Base-by-base conservation (phyloP, 2,329 filamentous ascomycete genomes). In the Acarospora socialis region DNA sequence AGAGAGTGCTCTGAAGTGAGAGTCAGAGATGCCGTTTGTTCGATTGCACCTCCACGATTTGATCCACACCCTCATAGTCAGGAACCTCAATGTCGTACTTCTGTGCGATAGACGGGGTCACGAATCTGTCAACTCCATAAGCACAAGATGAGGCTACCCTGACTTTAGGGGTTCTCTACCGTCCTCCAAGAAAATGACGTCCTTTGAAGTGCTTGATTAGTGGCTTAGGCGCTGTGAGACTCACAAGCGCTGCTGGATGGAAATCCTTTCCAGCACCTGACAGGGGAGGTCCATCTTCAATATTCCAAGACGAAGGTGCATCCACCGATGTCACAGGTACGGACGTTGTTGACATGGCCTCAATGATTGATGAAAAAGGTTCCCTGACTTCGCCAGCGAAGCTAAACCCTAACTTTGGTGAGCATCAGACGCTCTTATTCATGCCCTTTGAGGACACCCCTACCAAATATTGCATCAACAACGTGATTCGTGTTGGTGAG, bases 371-470 rank as follows among this genome's bases (percentile, higher is more conserved):
- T 1, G 77, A 76, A 50, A 95, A 98, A 1, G 90, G 90, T 43
- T 92, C 82, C n/a, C 90, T 76, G 32, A 98, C 77, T 42, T 90
- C 77, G 5, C 86, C 87, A 2, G 76, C 77, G 60, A 98, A 98
- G 38, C 80, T 90, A 61, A 98, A 98, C 5, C 82, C 78, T 79
- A 12, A n/a, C n/a, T n/a, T n/a, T n/a, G n/a, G n/a, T n/a, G n/a
- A n/a, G n/a, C n/a, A n/a, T n/a, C n/a, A n/a, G n/a, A n/a, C n/a
- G n/a, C n/a, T n/a, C n/a, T n/a, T n/a, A n/a, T n/a, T n/a, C n/a
- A n/a, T n/a, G n/a, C n/a, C n/a, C n/a, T n/a, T n/a, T n/a, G n/a
- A n/a, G n/a, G n/a, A n/a, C n/a, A n/a, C n/a, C 4, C 59, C 27
- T 54, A 79, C 81, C 84, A 51, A 98, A 98, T 40, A 98, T 82